Base-by-base conservation (phyloP, 768 basidiomycete genomes). In the Leccinum ochraceum region DNA sequence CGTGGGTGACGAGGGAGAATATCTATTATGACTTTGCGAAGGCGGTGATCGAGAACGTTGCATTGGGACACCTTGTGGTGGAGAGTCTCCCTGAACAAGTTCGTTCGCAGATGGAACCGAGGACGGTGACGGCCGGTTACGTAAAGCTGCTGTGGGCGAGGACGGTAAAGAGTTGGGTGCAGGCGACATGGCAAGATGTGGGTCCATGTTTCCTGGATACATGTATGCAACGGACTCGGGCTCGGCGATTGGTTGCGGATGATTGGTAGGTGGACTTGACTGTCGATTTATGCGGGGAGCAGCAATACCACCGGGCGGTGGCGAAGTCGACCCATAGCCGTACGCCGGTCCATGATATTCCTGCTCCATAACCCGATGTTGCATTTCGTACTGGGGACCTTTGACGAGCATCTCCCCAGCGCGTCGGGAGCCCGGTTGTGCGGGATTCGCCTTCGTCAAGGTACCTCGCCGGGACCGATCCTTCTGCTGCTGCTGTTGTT, bases 361-460 rank as follows among this genome's bases (percentile, higher is more conserved):
- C 67, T 95, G 89, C 72, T 95, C 92, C 83, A 98, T 94, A 54
- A 88, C 91, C 24, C 90, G 86, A 72, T 94, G 90, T 72, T 98
- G 95, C 84, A 92, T 88, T 69, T 96, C 95, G 71, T 96, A 98
- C 67, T 93, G 90, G 42, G 95, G 93, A 5, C 91, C 86, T 63
- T 88, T 86, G 57, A 98, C 84, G 8, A 94, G 88, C 78, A 86
- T 93, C 75, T 97, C 95, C 8, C 90, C 92, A 50, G 86, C 80
- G 34, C 94, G 83, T 37, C 80, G 80, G 30, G 81, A 79, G 17
- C 75, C 78, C 9, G 78, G 74, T 52, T 78, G 74, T 20, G 81
- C 79, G 17, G 81, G 77, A 37, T 81, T 75, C 11, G 81, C 71
- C 73, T 92, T 94, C 46, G 89, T 92, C 67, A 95, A 79, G 28